Evolutionary conservation across 805 yeast genomes (phyloP), one percentile per base, ranked within the genome.

Genomic region (Ogataea saltuana): DNA sequence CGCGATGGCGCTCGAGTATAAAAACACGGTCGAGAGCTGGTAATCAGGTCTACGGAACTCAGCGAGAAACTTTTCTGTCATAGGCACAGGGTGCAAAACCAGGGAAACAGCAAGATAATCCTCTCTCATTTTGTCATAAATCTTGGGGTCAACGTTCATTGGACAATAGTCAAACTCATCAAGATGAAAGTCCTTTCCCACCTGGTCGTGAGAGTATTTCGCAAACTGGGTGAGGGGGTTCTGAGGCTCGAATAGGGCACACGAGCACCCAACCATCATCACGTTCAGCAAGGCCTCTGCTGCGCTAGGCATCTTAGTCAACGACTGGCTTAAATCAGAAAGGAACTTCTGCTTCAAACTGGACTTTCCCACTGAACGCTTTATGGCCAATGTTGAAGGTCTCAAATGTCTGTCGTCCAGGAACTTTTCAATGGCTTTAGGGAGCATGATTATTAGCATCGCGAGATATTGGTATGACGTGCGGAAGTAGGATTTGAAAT

Each of bases 401-500:
- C 53, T 58, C 19, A 45, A 20, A 13, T 48, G 46, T 34, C 50
- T 53, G 4, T 54, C 62, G 10, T 44, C 39, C 7, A 62, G 20
- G 22, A 46, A 65, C 26, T 51, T 60, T 20, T 57, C 57, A 20
- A 71, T 39, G 9, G 59, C 52, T 17, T 50, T 53, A 4, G 73
- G 71, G 17, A 61, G 51, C 15, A 70, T 50, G 1, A 66, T 49
- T 28, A 70, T 16, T 17, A 71, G 44, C 13, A 63, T 49, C 6
- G 72, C 61, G 22, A 70, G 55, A 34, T 70, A 56, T 26, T 55
- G 61, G 49, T 56, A 61, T 8, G 63, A 41, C 12, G 66, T 31
- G 53, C 54, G 53, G 39, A 61, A 42, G 52, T 56, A 52, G 42
- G 59, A 42, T 44, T 58, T 48, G 49, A 49, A 43, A 43, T 64